A percentile compares a stretch with the other conserved stretches of the same genome.
phyloP scores from a whole-genome alignment of 1,284 basidiomycete genomes.

The Fomitiporia mediterranea region DNA sequence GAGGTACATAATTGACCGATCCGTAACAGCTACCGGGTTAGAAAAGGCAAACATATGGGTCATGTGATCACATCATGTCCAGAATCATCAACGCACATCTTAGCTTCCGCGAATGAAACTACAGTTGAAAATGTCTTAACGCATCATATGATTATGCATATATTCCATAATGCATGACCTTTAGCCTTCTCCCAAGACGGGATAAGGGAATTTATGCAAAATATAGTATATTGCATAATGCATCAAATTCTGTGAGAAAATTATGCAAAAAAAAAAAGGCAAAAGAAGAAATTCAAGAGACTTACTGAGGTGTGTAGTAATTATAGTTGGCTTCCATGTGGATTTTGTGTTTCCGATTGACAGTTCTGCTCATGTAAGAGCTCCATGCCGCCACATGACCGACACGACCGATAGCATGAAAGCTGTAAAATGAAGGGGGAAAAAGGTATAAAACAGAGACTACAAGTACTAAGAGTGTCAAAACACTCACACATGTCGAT shows the following conservation, averaged over 20 bases:
- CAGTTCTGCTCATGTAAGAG: not conserved
- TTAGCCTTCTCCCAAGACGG: not conserved
- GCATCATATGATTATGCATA: not conserved
- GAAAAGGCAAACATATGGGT: constrained; percentile 12
- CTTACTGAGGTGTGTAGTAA: too few species aligned
- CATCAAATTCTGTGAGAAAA: not conserved
- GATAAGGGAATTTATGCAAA: not conserved
- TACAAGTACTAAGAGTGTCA: not conserved
- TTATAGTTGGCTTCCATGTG: not conserved
- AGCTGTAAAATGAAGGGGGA: not conserved
- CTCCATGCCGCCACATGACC: not conserved
- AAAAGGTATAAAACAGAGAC: not conserved
- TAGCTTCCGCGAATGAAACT: constrained; percentile 36
- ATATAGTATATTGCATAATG: not conserved
- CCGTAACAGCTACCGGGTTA: constrained; percentile 58
- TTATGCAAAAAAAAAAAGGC: not conserved
- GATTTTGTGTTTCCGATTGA: not conserved
- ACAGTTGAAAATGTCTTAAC: not conserved
- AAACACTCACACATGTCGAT: not conserved
- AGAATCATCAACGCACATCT: constrained; percentile 35
- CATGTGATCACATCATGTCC: constrained; percentile 26
- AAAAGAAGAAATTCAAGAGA: too few species aligned
- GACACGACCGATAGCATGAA: not conserved
- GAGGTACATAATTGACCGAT: constrained; percentile 74
- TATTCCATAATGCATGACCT: not conserved